These are phyloP conservation scores for Kurtzmaniella quercitrusa DNA, from an alignment of 1,139 yeast species.

Conservation along the genomic window DNA sequence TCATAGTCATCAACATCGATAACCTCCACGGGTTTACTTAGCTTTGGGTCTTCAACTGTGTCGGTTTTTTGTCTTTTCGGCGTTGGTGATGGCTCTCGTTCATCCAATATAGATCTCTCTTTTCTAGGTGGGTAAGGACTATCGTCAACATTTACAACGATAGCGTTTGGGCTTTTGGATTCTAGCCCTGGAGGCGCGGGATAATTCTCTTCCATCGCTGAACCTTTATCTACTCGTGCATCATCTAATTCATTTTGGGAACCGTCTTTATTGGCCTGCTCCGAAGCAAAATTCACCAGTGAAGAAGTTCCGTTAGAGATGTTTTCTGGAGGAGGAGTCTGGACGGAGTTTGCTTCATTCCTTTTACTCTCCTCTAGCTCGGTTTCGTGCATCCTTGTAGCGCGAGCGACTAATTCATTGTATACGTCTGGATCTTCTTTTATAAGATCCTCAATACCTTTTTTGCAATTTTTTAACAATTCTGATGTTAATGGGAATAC, in stretches of 20 bases:
- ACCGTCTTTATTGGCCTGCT: neutral
- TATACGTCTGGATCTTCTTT: conserved; percentile 29
- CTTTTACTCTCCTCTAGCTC: conserved; percentile 2
- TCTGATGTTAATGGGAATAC: conserved; percentile 41
- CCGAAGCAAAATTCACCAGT: no score
- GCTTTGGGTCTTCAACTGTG: neutral
- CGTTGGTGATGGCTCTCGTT: neutral
- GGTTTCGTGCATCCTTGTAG: conserved; percentile 2
- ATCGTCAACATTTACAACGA: neutral
- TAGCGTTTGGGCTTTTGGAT: neutral
- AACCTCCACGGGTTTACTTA: neutral
- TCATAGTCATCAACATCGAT: neutral
- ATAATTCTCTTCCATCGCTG: neutral
- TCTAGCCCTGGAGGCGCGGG: neutral
- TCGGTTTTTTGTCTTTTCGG: neutral
- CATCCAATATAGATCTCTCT: neutral
- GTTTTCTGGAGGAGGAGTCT: neutral
- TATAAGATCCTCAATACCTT: conserved; percentile 27
- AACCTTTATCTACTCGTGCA: neutral
- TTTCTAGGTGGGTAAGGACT: neutral
- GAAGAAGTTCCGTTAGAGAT: neutral
- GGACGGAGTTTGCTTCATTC: neutral
- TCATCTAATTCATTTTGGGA: neutral
- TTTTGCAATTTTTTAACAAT: conserved; percentile 23
- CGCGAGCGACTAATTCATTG: conserved; percentile 18